phyloP scores from a whole-genome alignment of 139 green algal genomes.

The Tetradesmus lagerheimii region DNA sequence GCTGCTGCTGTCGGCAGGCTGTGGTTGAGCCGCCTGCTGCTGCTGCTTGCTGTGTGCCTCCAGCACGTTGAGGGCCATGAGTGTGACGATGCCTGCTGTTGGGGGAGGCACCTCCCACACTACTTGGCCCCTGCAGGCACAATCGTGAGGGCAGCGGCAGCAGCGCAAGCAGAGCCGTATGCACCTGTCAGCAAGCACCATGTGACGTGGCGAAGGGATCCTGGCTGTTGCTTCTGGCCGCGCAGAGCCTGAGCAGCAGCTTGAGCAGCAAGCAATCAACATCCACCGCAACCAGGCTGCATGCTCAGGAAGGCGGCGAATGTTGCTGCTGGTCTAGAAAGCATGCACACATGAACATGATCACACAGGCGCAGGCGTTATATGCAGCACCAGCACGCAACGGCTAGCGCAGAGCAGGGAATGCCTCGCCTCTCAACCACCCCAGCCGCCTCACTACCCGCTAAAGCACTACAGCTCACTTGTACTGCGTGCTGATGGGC shows the following conservation, averaged over 20 bases:
- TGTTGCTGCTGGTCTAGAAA: too few relatives aligned
- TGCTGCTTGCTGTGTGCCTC: constrained; percentile 53
- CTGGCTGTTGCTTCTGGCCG: too few relatives aligned
- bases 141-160: background rate
- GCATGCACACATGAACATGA: too few relatives aligned
- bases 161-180: too few relatives aligned
- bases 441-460: background rate
- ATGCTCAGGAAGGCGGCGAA: background rate
- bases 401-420: too few relatives aligned
- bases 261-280: background rate
- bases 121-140: constrained; percentile 51
- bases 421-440: too few relatives aligned
- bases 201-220: too few relatives aligned
- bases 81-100: constrained; percentile 69
- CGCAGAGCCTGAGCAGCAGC: too few relatives aligned
- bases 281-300: background rate
- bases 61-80: constrained; percentile 80
- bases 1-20: constrained; percentile 43
- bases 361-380: too few relatives aligned
- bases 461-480: too few relatives aligned
- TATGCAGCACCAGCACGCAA: too few relatives aligned
- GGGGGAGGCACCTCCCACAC: constrained; percentile 82
- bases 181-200: too few relatives aligned
- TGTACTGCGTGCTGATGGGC: constrained; percentile 72
- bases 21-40: background rate